Conservation (phyloP, 2,329 filamentous ascomycete genomes). For the Neoascochyta sp. region DNA sequence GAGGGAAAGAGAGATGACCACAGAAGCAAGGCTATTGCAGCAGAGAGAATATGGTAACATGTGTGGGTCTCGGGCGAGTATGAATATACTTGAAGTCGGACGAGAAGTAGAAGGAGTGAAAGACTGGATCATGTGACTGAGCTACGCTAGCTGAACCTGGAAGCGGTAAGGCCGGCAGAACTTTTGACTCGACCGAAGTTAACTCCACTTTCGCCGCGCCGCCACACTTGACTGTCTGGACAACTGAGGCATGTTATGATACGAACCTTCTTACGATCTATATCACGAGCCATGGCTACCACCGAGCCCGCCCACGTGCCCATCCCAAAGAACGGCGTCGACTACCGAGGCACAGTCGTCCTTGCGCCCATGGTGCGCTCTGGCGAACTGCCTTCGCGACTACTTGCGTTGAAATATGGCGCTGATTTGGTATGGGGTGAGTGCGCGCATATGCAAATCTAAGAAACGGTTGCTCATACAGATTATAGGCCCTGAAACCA, state of each 20-base stretch:
- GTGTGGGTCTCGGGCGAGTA: too few relatives aligned
- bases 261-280: slow-evolving; percentile 27
- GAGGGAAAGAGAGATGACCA: too few relatives aligned
- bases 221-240: not conserved
- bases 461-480: slow-evolving; percentile 7
- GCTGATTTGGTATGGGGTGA: slow-evolving; percentile 96
- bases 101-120: too few relatives aligned
- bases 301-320: slow-evolving; percentile 59
- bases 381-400: slow-evolving; percentile 87
- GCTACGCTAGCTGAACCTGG: too few relatives aligned
- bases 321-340: slow-evolving; percentile 82
- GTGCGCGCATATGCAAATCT: slow-evolving; percentile 2
- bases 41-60: too few relatives aligned
- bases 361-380: slow-evolving; percentile 97
- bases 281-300: slow-evolving; percentile 32
- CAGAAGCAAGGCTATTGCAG: too few relatives aligned
- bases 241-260: slow-evolving; percentile 38
- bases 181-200: slow-evolving; percentile 1
- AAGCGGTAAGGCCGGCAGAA: slow-evolving; percentile 8
- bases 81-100: too few relatives aligned
- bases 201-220: slow-evolving; percentile 3
- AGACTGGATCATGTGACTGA: too few relatives aligned
- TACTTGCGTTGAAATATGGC: slow-evolving; percentile 88
- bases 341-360: slow-evolving; percentile 90
- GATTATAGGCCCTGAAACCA: slow-evolving; percentile 75